Base-by-base conservation (phyloP, 129 eudicot species). In the Centaurea solstitialis region DNA sequence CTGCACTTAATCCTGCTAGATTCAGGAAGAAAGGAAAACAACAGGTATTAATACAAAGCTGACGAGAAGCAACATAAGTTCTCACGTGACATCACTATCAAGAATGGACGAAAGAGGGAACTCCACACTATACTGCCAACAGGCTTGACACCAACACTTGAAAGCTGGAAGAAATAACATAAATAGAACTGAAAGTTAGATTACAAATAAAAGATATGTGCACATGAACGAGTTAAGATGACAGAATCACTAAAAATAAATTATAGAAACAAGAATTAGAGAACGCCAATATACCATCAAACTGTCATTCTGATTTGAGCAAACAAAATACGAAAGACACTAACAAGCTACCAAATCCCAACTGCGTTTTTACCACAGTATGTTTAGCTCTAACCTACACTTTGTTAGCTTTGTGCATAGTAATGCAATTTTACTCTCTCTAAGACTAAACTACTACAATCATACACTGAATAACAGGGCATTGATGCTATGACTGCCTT, bases 71-170 rank as follows among this genome's bases (percentile, higher is more conserved):
- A 79, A 77, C 41, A 18, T 53, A 73, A 39, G 21, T 7, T 64
- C 97, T 93, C 84, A 96, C 99, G 87, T 91, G 88, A 96, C 97
- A 90, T 96, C 99, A 79, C 88, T 88, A 85, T 93, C 98, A 73
- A 91, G 86, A 83, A 86, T 75, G 65, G 93, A 83, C 53, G 72
- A 84, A 74, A 92, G 86, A 70, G 92, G 84, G 70, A 80, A 87
- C 81, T 96, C 98, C 76, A 87, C 85, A 73, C 91, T 75, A 47
- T 91, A 93, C 53, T 91, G 99, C 90, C 93, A 93, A 80, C 94
- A 89, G 71, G 99, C 98, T 85, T 91, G 97, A 85, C 99, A 96
- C 99, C 99, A 96, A 84, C 98, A 96, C 89, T 90, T 96, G 83
- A 96, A 87, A 23, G 98, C 99, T 96, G 88, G 18, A 86, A 81